Conservation (phyloP, 441 rosid species). For the Jatropha multifida region DNA sequence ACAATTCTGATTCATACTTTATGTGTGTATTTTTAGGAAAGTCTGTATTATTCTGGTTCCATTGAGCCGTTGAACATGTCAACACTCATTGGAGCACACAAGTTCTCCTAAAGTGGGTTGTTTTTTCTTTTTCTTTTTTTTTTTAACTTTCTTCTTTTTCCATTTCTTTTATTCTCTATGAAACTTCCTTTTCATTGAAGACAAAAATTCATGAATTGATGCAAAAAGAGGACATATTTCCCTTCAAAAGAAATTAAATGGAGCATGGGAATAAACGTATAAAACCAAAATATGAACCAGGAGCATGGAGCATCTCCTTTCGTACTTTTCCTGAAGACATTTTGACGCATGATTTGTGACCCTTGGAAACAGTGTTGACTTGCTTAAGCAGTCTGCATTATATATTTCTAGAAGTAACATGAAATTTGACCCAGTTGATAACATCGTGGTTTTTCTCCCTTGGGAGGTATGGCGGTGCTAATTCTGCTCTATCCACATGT, state of each 20-base stretch:
- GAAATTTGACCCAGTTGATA: neutral
- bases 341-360: neutral
- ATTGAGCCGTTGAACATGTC: neutral
- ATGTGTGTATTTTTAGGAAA: neutral
- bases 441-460: too few relatives aligned
- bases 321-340: neutral
- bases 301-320: neutral
- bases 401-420: neutral
- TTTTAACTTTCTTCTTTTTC: too few relatives aligned
- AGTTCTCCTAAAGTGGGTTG: too few relatives aligned
- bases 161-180: too few relatives aligned
- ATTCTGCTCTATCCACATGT: neutral
- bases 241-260: neutral
- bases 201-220: too few relatives aligned
- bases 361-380: neutral
- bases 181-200: too few relatives aligned
- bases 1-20: too few relatives aligned
- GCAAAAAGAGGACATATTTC: too few relatives aligned
- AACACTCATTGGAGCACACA: neutral
- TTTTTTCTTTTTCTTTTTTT: too few relatives aligned
- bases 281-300: neutral
- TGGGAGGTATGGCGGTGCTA: neutral
- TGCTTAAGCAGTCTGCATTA: neutral
- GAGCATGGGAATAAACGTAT: neutral
- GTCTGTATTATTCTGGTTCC: neutral